Conservation (phyloP, 2,329 filamentous ascomycete genomes). For the Colletotrichum camelliae region DNA sequence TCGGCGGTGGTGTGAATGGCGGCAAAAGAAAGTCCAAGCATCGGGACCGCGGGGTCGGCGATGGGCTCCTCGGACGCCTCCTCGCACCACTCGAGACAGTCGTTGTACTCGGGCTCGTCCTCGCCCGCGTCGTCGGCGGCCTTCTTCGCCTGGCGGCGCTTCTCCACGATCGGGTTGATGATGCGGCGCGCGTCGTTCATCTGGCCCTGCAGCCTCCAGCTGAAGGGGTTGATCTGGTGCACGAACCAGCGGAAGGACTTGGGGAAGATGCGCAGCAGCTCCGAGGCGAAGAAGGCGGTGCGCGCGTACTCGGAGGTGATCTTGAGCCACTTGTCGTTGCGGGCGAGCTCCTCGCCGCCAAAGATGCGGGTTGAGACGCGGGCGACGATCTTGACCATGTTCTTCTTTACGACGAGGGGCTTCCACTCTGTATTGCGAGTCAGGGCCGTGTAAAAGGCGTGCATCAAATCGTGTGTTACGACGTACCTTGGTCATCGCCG, state of each 20-base stretch:
- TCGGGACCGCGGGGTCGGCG: conserved; percentile 17
- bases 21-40: conserved; percentile 25
- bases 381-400: conserved; percentile 20
- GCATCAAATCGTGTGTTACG: rapidly evolving
- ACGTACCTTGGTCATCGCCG: neutral
- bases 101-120: conserved; percentile 20
- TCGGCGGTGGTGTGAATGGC: conserved; percentile 30
- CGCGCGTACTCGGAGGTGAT: conserved; percentile 18
- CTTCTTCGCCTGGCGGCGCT: conserved; percentile 17
- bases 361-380: conserved; percentile 26
- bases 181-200: conserved; percentile 23
- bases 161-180: conserved; percentile 23
- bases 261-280: conserved; percentile 23
- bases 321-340: conserved; percentile 25
- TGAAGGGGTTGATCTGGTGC: conserved; percentile 22
- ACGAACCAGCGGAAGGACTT: conserved; percentile 16
- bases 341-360: conserved; percentile 26
- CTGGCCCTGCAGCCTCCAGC: conserved; percentile 10
- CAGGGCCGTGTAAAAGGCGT: rapidly evolving
- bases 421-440: conserved; percentile 16
- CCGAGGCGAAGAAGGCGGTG: conserved; percentile 4
- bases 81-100: conserved; percentile 28
- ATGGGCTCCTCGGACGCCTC: neutral
- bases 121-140: conserved; percentile 2
- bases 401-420: neutral